A percentile compares a stretch with the other conserved stretches of the same genome.
phyloP scores from a whole-genome alignment of 306 rosid species.

The peach (Prunus persica) region DNA sequence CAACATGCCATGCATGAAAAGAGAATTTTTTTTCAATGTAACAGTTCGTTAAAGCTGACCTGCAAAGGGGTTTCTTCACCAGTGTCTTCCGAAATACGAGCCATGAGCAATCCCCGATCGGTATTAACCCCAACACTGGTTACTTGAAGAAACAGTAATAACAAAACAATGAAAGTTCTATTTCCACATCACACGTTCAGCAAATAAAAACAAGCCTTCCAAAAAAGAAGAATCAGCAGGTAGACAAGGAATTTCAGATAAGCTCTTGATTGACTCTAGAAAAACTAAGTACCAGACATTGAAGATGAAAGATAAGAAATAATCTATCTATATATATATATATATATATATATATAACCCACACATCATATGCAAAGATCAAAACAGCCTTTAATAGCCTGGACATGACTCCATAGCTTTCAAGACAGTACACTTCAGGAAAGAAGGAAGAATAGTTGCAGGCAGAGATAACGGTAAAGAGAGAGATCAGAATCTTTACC shows the following conservation, averaged over 20 bases:
- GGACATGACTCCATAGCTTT: neutral
- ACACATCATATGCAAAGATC: too few relatives aligned
- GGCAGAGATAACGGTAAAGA: neutral
- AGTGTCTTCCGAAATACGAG: conserved; percentile 92
- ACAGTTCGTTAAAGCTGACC: conserved; percentile 31
- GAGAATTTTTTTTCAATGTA: neutral
- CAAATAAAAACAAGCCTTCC: neutral
- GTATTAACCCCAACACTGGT: conserved; percentile 88
- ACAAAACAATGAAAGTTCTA: neutral
- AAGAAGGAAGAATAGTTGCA: neutral
- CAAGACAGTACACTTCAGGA: neutral
- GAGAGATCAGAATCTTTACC: conserved; percentile 38
- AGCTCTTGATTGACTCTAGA: too few relatives aligned
- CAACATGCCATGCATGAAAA: neutral
- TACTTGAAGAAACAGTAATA: conserved; percentile 45
- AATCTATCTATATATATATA: too few relatives aligned
- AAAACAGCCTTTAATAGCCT: neutral
- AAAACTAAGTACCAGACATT: too few relatives aligned
- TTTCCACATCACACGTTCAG: neutral
- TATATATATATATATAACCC: too few relatives aligned
- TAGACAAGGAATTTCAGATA: neutral
- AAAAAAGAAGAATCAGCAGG: neutral
- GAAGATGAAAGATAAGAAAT: too few relatives aligned
- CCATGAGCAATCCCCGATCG: conserved; percentile 98
- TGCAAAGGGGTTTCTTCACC: conserved; percentile 99